Conservation (phyloP, 2,329 filamentous ascomycete species). For the Metarhizium robertsii region DNA sequence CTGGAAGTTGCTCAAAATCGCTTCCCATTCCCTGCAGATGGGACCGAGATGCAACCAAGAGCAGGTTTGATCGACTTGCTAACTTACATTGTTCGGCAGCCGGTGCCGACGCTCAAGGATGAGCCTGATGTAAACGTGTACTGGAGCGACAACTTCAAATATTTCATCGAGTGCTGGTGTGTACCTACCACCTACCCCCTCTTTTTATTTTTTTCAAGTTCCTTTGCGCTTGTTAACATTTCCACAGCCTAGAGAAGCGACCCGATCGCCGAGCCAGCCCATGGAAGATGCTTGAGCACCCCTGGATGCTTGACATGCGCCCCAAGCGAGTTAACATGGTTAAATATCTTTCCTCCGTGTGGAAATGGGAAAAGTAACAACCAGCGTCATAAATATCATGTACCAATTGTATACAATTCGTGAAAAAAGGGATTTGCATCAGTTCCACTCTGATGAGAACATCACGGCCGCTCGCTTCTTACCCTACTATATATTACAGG, state of each 20-base stretch:
- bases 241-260: slow-evolving; percentile 80
- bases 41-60: slow-evolving; percentile 87
- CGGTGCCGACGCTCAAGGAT: slow-evolving; percentile 91
- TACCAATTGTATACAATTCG: not conserved
- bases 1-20: slow-evolving; percentile 99
- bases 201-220: slow-evolving; percentile 9
- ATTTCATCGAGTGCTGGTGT: slow-evolving; percentile 98
- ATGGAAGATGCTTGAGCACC: slow-evolving; percentile 98
- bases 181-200: slow-evolving; percentile 25
- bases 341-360: slow-evolving; percentile 87
- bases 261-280: slow-evolving; percentile 78
- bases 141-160: slow-evolving; percentile 98
- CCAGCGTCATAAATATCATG: not conserved
- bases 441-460: not conserved
- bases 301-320: slow-evolving; percentile 97
- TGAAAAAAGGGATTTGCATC: not conserved
- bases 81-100: slow-evolving; percentile 94
- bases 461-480: not conserved
- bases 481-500: not conserved
- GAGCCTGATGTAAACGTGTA: slow-evolving; percentile 81
- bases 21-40: slow-evolving; percentile 95
- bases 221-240: not conserved
- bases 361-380: slow-evolving; percentile 77
- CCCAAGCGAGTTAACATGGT: slow-evolving; percentile 96
- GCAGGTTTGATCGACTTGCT: slow-evolving; percentile 90